Evolutionary conservation across 768 basidiomycete genomes (phyloP), one percentile per base, ranked within the genome.

Genomic region (Scleroderma bovista): DNA sequence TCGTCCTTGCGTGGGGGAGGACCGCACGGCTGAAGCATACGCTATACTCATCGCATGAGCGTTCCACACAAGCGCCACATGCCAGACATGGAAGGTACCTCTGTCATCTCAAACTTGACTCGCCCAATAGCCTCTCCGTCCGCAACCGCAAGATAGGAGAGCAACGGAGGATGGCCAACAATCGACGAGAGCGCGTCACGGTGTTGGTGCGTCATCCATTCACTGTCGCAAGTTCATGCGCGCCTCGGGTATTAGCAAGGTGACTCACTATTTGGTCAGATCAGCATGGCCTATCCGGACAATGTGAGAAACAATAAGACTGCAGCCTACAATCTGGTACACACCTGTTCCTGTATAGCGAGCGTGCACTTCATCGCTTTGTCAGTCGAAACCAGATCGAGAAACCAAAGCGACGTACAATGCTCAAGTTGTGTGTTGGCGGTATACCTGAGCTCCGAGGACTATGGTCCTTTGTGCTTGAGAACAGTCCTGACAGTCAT

Each of bases 181-280:
- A 98, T 93, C 9, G 94, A 88, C 20, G 94, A 74, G 53, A 91
- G 72, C n/a, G 93, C 94, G 66, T 98, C 95, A 37, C 95, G 84
- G 71, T 97, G 94, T 63, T 97, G 95, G 69, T 97, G 92, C 7
- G 93, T 96, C 41, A 95, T 69, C 95, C 95, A 98, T 64, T 98
- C 95, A 69, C 95, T 98, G 26, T 8, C 62, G 29, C 34, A 17
- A 57, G 61, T 55, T 57, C 43, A 37, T 37, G 29, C 31, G 29
- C 31, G 41, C 54, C 26, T 36, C 23, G 11, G 1, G 31, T 17
- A 38, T 22, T n/a, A n/a, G 46, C 36, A 5, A 13, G 16, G 20
- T 22, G 34, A 73, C 91, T 54, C 60, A 96, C 95, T 86, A 93
- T 75, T 98, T 98, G 6, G 92, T 90, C 65, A 94, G 72, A 68